These are phyloP conservation scores for Coffea humblotiana DNA, from an alignment of 305 asterid genomes.

Conservation along the genomic window DNA sequence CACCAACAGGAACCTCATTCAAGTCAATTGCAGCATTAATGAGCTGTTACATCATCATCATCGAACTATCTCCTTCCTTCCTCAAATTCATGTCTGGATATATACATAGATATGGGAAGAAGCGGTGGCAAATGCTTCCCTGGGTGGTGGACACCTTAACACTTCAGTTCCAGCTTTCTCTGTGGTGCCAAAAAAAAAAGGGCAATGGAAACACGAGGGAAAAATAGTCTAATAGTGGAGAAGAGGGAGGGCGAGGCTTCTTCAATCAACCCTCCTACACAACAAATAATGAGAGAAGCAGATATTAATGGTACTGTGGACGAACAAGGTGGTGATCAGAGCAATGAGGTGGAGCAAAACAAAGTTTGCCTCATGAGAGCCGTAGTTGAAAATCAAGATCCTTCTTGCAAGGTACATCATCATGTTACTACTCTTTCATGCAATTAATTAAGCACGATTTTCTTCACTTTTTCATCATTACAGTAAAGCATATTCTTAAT, in stretches of 20 bases:
- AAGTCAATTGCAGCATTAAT: background rate
- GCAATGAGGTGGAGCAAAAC: conserved; percentile 35
- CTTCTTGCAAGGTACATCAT: conserved; percentile 45
- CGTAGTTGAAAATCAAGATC: conserved; percentile 40
- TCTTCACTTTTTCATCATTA: background rate
- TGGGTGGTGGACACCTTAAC: background rate
- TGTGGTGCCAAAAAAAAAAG: background rate
- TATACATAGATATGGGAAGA: too few relatives aligned
- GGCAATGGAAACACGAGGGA: background rate
- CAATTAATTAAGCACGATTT: background rate
- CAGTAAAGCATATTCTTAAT: too few relatives aligned
- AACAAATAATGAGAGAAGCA: background rate
- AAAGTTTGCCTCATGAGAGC: conserved; percentile 54
- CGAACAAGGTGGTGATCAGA: background rate
- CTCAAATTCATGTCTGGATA: background rate
- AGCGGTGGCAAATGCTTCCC: background rate
- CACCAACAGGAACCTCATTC: background rate
- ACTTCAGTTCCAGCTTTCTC: background rate
- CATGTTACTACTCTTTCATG: background rate
- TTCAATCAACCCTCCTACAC: background rate
- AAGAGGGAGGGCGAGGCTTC: background rate
- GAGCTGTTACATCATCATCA: background rate
- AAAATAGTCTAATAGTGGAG: background rate
- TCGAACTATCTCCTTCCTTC: background rate
- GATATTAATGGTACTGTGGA: background rate